phyloP scores from a whole-genome alignment of 805 yeast genomes.

The Aciculoconidium aculeatum region DNA sequence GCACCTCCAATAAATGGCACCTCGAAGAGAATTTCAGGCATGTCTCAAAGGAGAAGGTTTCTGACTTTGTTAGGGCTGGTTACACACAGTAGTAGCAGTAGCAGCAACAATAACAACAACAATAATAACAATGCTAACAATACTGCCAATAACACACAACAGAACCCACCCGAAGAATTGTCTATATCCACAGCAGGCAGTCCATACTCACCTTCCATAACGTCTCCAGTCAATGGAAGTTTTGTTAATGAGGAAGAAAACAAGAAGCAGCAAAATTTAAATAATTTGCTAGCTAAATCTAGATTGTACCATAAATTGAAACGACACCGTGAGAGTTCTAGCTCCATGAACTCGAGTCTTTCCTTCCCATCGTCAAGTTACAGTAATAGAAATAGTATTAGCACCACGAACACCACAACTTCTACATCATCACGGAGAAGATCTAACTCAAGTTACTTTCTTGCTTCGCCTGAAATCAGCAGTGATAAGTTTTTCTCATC shows the following conservation, averaged over 20 bases:
- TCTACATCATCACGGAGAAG: conserved; percentile 18
- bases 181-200: conserved; percentile 3
- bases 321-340: conserved; percentile 31
- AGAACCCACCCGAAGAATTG: conserved; percentile 6
- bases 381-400: conserved; percentile 19
- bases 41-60: conserved; percentile 13
- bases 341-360: conserved; percentile 19
- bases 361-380: conserved; percentile 13
- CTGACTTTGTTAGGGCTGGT: conserved; percentile 13
- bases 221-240: conserved; percentile 2
- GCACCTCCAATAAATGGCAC: no score
- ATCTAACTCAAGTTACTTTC: conserved; percentile 9
- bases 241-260: conserved; percentile 12
- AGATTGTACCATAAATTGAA: conserved; percentile 31
- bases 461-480: conserved; percentile 7
- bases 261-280: conserved; percentile 15
- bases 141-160: neutral
- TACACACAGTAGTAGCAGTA: no score
- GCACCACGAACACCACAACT: conserved; percentile 17
- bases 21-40: conserved; percentile 6
- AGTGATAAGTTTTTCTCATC: conserved; percentile 4
- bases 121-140: neutral
- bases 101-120: conserved; percentile 3
- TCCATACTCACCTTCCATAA: conserved; percentile 6
- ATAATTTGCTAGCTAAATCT: conserved; percentile 25